Base-by-base conservation (phyloP, 192 early-diverging fungal species). In the Coemansia sp. region DNA sequence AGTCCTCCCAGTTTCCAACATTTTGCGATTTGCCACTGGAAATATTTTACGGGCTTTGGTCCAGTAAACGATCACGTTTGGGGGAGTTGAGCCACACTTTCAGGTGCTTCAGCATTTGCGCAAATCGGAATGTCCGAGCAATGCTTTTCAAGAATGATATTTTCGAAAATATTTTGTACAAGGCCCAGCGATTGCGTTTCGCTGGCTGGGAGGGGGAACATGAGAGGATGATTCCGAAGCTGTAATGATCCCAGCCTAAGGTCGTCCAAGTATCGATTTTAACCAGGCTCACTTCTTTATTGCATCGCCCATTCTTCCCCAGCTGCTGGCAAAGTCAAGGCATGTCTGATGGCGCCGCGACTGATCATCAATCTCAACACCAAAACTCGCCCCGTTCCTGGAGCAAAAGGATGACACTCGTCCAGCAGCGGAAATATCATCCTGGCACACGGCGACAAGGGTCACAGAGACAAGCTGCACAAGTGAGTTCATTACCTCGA, bases 401-500 rank as follows among this genome's bases (percentile, higher is more conserved):
- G 48, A 33, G 57, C 75, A 79, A 54, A 73, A 70, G 40, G 42
- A 52, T 50, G n/a, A 50, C 6, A 79, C 48, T 8, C 66, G 77
- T 17, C 13, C 37, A 22, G 61, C 70, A 53, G 64, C 52, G 17
- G 59, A 30, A 22, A 65, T 28, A 36, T 73, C 77, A 1, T 70
- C 71, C 48, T 63, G 66, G 14, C 65, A 64, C 29, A 52, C 66
- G 1, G 77, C 71, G 11, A 79, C 71, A 57, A 79, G 62, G 14
- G 67, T 70, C 23, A 74, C 71, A 8, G 70, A 19, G 3, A 38
- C 59, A 10, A 79, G 71, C 31, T 61, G 50, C 3, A 52, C 28
- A 50, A 79, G 62, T 17, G 64, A 55, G 57, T 70, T 79, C 44
- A 79, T 63, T 11, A 73, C 55, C 67, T 79, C 59, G 29, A 79